Percentiles rank a stretch among this genome's conserved stretches.
phyloP scores from a whole-genome alignment of 139 green algal species.

The Asterochloris sp. region DNA sequence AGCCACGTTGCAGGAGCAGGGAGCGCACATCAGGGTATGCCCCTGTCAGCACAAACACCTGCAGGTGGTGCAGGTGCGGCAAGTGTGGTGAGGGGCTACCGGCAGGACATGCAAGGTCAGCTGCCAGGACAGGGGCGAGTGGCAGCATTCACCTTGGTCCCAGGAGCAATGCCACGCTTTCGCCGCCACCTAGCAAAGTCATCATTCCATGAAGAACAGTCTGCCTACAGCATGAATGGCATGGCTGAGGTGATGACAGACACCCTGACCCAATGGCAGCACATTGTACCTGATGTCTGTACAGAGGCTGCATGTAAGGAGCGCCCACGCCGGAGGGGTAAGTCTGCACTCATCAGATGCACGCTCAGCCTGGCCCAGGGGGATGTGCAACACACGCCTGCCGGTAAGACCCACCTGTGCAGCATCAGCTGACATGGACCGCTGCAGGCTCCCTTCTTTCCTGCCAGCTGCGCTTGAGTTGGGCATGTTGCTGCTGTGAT shows the following conservation, averaged over 20 bases:
- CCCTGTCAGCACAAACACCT: constrained; percentile 16
- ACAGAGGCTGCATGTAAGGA: too few relatives aligned
- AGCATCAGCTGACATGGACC: too few relatives aligned
- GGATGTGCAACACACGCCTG: too few relatives aligned
- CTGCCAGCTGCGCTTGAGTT: too few relatives aligned
- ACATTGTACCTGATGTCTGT: too few relatives aligned
- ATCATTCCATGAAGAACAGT: constrained; percentile 7
- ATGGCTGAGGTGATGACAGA: background rate
- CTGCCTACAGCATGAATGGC: background rate
- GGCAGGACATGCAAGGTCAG: background rate
- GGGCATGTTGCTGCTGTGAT: too few relatives aligned
- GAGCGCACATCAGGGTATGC: constrained; percentile 25
- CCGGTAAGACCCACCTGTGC: too few relatives aligned
- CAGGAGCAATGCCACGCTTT: constrained; percentile 2
- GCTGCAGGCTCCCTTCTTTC: too few relatives aligned
- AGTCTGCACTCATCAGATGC: too few relatives aligned
- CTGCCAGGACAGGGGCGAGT: background rate
- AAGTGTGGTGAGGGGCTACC: background rate
- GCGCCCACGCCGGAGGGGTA: too few relatives aligned
- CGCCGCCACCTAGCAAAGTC: constrained; percentile 10
- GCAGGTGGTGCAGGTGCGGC: background rate
- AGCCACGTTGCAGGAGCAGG: constrained; percentile 33
- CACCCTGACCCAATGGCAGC: too few relatives aligned
- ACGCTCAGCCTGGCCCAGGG: too few relatives aligned
- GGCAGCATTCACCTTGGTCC: constrained; percentile 2